Percentiles rank a stretch among this genome's conserved stretches.
phyloP scores from a whole-genome alignment of 2,329 filamentous ascomycete genomes.

The Talaromyces piceae region DNA sequence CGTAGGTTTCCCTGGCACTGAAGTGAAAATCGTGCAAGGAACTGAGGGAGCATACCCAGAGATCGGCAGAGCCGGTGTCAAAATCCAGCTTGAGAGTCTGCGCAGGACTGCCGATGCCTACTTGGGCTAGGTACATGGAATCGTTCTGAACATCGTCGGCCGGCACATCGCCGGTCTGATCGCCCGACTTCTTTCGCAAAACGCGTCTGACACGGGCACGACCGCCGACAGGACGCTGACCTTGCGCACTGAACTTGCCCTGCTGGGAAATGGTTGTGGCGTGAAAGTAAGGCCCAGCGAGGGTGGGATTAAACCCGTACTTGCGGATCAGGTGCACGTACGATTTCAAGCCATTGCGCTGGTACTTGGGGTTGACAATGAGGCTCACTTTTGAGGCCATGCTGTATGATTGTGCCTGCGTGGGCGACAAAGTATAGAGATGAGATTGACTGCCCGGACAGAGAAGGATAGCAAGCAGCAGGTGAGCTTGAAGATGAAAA shows the following conservation, averaged over 20 bases:
- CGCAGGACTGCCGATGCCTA: conserved; percentile 57
- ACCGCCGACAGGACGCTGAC: conserved; percentile 43
- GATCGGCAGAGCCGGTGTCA: conserved; percentile 63
- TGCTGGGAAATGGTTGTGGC: conserved; percentile 43
- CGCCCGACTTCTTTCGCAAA: conserved; percentile 45
- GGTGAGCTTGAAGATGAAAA: not conserved
- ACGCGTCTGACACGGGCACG: conserved; percentile 40
- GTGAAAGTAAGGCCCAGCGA: conserved; percentile 54
- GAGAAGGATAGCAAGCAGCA: not conserved
- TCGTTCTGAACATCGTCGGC: conserved; percentile 63
- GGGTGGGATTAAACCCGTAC: conserved; percentile 56
- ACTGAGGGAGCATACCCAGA: conserved; percentile 52
- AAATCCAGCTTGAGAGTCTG: conserved; percentile 59
- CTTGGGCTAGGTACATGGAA: conserved; percentile 55
- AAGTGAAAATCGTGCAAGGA: not conserved
- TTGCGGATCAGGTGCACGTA: conserved; percentile 56
- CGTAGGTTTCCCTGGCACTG: too few relatives aligned
- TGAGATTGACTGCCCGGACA: not conserved
- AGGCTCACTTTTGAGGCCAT: conserved; percentile 43
- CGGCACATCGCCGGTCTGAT: conserved; percentile 41
- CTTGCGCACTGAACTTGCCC: conserved; percentile 35
- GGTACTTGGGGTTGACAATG: conserved; percentile 53
- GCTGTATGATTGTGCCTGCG: conserved; percentile 13
- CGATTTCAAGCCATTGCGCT: conserved; percentile 53
- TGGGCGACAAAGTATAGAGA: not conserved